Evolutionary conservation across 2,329 filamentous ascomycete species (phyloP).

Genomic region (Aurifilum marmelostoma): DNA sequence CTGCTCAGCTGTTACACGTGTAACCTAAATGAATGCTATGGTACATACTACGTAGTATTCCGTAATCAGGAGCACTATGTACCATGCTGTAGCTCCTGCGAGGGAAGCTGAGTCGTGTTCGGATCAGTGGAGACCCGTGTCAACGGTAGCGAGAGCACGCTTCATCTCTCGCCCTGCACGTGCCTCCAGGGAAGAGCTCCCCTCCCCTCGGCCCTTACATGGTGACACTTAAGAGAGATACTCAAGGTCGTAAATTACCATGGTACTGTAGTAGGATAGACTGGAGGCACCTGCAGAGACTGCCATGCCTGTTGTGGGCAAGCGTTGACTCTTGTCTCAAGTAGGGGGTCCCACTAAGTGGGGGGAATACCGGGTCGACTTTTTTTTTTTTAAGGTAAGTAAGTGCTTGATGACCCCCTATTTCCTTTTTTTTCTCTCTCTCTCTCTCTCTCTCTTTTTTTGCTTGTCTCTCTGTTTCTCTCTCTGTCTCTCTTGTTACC

Average conservation of each 20-base stretch:
- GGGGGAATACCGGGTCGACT: background rate
- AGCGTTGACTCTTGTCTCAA: background rate
- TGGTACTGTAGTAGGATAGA: background rate
- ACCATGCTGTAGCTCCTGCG: no score
- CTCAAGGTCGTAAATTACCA: background rate
- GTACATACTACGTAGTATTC: no score
- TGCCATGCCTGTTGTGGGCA: background rate
- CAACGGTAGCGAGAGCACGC: background rate
- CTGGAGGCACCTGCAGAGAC: background rate
- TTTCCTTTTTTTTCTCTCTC: background rate
- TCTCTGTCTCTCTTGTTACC: background rate
- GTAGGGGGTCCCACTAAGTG: background rate
- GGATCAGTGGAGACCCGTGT: background rate
- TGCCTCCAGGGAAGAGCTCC: background rate
- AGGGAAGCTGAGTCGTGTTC: background rate
- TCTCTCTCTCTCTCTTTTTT: background rate
- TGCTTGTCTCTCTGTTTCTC: background rate
- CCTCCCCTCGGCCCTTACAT: background rate
- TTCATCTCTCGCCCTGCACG: background rate
- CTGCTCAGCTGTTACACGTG: no score
- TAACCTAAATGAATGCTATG: no score
- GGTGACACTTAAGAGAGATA: background rate
- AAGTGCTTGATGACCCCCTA: constrained; percentile 1
- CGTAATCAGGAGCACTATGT: no score
- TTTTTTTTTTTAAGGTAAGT: no score